Base-by-base conservation (phyloP, 2,329 filamentous ascomycete genomes). In the Aurifilum marmelostoma region DNA sequence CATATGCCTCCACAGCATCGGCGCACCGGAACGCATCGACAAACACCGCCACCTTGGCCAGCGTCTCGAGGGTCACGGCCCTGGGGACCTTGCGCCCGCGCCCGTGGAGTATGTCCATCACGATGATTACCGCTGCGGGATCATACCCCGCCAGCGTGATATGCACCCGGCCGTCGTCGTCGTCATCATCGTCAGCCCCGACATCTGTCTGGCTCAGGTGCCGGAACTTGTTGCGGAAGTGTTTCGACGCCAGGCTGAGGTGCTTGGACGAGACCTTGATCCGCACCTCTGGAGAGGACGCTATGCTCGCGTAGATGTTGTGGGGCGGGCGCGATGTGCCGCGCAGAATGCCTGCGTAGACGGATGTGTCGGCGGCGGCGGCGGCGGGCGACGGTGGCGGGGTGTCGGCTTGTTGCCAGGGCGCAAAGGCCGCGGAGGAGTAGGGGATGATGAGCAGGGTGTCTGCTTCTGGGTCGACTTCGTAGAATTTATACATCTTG, bases 41-140 rank as follows among this genome's bases (percentile, higher is more conserved):
- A 21, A 85, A 75, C 2, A 80, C 75, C 5, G 81, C 81, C 6
- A 85, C 75, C 67, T 82, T 79, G n/a, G 79, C 78, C 14, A 86
- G 75, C 12, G 77, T 75, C n/a, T 83, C 79, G 6, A 84, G 73
- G 43, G 72, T 74, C 0, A 84, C 70, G 0, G 69, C 62, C 52
- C 74, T 74, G 0, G 82, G 82, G 18, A 85, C 77, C 56, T 79
- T 77, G n/a, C 76, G 71, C 18, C 76, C 78, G 3, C 78, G 78
- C 63, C 80, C 76, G 73, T 86, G 84, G 12, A 86, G 74, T n/a
- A 83, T 80, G 68, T 83, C 79, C 62, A 85, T 74, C 0, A 85
- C 66, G 24, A 80, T 79, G 11, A 78, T 74, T 5, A 84, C 76
- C 0, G 82, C 81, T 8, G 80, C 74, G 4, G 75, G 72, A 66